Base-by-base conservation (phyloP, 2,329 filamentous ascomycete genomes). In the Cladosporium sp. region DNA sequence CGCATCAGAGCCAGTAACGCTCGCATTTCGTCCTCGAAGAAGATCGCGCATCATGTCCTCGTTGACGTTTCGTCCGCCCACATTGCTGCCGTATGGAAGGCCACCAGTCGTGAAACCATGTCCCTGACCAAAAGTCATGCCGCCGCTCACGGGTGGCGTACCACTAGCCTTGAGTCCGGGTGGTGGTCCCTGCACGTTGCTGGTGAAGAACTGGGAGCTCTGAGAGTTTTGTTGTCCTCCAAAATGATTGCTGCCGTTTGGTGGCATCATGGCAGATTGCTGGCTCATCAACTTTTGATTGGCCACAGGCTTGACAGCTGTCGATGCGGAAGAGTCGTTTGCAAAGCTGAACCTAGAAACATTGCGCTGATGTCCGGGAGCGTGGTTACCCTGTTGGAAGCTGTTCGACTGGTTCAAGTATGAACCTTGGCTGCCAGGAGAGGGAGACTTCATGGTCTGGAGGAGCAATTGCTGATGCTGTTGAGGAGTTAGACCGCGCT, bases 161-260 rank as follows among this genome's bases (percentile, higher is more conserved):
- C 92, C 91, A 2, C 92, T 92, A 20, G 93, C 95, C 77, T 99
- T 99, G 28, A 99, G 81, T 9, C 94, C 94, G 0, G 94, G 95
- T 60, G 94, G 94, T 28, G 95, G 94, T 3, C 92, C 93, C 68
- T 95, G 91, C 69, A 97, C 91, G 9, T 90, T 90, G 56, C 86
- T 87, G 50, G 87, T 84, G 73, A 94, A 97, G 72, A 91, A 94
- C 63, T 90, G 89, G 64, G 82, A 84, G 64, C 81, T 74, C 54
- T 83, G 72, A 50, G 76, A 69, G 64, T 81, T 77, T 66, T 83
- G 81, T 66, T 84, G 82, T 74, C 73, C 84, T 74, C 71, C 70
- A 67, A 80, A 82, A 37, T 78, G 77, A 45, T 67, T 70, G 47
- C 67, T 71, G 52, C 66, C 69, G 42, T 72, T 73, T 64, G 78